Base-by-base conservation (phyloP, 768 basidiomycete species). In the Auricularia sp. region DNA sequence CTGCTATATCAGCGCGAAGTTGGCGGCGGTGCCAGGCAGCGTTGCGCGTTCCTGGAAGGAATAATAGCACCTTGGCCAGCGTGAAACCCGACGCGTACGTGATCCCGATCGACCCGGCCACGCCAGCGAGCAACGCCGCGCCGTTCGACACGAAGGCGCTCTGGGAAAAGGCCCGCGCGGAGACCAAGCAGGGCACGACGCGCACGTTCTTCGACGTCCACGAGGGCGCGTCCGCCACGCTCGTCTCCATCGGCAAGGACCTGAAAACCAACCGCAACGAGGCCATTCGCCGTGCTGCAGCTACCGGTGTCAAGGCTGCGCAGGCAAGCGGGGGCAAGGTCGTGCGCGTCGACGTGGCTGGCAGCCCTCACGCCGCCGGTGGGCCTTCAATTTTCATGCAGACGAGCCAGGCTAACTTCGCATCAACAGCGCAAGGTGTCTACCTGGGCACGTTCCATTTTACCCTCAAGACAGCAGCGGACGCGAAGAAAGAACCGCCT, bases 351-450 rank as follows among this genome's bases (percentile, higher is more conserved):
- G 90, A 92, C 72, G 83, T 81, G 33, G 81, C 83, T 6, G 66
- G 72, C 1, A 88, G 92, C 73, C 81, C 89, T 23, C 90, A 93
- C 66, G 91, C 90, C 66, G 85, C 90, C 66, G 88, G 90, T 89
- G 67, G 29, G 81, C 70, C 18, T 61, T 51, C 54, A 63, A 61
- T 58, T 58, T 54, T 23, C n/a, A n/a, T 39, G 33, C 42, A 1
- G 35, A 3, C 33, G n/a, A 14, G 16, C 51, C n/a, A 47, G 29
- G 14, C 5, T 23, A 29, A 65, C 51, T 39, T 39, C 29, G 29
- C 29, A 33, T 66, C 59, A 36, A 56, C 68, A 87, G 91, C 91
- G 54, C 90, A 91, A 61, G 90, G 86, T 3, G 84, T 92, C 2
- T 81, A 90, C 68, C 78, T 94, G 67, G 87, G 88, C 5, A 70